Evolutionary conservation across 371 early-diverging fungal species (phyloP).

Genomic region (Funneliformis caledonium): DNA sequence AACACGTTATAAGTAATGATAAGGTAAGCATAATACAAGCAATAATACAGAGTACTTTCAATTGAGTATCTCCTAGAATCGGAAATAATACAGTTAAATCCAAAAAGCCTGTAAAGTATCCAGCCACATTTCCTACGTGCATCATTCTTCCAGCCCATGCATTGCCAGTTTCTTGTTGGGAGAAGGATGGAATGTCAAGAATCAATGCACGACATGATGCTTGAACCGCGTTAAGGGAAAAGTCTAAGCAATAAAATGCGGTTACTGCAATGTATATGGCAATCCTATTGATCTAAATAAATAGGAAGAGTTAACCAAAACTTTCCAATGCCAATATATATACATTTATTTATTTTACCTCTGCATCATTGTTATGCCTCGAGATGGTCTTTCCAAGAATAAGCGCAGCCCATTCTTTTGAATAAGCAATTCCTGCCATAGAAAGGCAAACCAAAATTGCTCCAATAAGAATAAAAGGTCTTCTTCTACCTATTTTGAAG

Average conservation of each 20-base stretch:
- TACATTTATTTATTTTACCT: background rate
- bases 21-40: constrained; percentile 60
- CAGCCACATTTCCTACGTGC: constrained; percentile 71
- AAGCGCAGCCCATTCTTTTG: constrained; percentile 55
- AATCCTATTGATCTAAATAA: constrained; percentile 46
- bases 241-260: constrained; percentile 77
- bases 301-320: background rate
- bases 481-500: constrained; percentile 57
- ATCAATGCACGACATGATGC: constrained; percentile 76
- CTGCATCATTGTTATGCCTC: background rate
- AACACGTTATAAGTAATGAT: constrained; percentile 57
- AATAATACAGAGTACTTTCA: constrained; percentile 66
- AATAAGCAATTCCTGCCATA: constrained; percentile 68
- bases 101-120: constrained; percentile 69
- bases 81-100: constrained; percentile 64
- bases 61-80: constrained; percentile 62
- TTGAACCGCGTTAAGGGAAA: constrained; percentile 75
- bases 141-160: constrained; percentile 78
- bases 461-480: constrained; percentile 61
- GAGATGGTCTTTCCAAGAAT: constrained; percentile 38
- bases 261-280: constrained; percentile 65
- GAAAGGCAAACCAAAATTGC: constrained; percentile 60
- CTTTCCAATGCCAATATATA: background rate
- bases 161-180: constrained; percentile 72
- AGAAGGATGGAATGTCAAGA: constrained; percentile 70